These are phyloP conservation scores for Paramecium primaurelia DNA, from an alignment of 73 alveolate species.

Conservation along the genomic window DNA sequence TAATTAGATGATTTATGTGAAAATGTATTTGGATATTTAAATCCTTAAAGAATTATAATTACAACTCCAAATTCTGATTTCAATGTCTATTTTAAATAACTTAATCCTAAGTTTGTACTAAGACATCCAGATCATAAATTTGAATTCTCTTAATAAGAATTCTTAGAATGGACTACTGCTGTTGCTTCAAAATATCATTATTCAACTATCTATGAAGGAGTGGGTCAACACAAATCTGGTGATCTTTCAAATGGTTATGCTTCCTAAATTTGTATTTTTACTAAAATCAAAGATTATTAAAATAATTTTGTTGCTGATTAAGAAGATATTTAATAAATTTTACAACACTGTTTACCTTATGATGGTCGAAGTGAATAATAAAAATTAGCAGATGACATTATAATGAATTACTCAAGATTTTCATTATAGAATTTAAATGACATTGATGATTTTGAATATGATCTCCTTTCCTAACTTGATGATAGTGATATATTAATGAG, in stretches of 20 bases:
- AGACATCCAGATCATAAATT: slow-evolving; percentile 36
- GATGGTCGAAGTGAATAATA: background rate
- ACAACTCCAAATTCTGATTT: slow-evolving; percentile 43
- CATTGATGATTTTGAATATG: background rate
- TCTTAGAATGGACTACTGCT: background rate
- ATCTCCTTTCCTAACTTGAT: background rate
- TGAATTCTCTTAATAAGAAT: background rate
- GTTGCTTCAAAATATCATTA: background rate
- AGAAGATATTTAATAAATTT: background rate
- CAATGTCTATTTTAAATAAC: slow-evolving; percentile 8
- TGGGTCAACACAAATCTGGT: background rate
- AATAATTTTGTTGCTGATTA: background rate
- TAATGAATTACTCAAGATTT: background rate
- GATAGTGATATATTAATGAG: background rate
- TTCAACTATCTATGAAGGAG: background rate
- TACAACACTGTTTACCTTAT: background rate
- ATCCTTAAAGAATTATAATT: background rate
- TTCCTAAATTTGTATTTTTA: background rate
- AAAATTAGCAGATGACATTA: background rate
- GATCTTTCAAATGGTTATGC: slow-evolving; percentile 10
- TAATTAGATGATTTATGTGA: slow-evolving; percentile 7
- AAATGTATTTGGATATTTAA: slow-evolving; percentile 29
- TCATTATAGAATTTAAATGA: background rate
- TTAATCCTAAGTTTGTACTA: background rate
- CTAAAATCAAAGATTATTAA: background rate